Conservation (phyloP, 331 rosid species). For the Pyracantha coccinea region DNA sequence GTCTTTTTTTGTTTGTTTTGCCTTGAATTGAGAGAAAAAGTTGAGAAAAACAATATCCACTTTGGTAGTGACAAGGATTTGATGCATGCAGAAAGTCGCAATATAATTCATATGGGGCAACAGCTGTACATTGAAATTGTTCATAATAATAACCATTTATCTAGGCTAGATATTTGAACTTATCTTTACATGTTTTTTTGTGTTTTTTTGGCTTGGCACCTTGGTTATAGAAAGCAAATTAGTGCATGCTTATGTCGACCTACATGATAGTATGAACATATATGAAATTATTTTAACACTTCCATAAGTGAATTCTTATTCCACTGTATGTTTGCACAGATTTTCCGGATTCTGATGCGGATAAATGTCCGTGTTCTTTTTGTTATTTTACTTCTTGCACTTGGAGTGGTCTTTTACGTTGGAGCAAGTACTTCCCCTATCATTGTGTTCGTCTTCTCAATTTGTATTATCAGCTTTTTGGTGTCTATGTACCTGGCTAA, state of each 20-base stretch:
- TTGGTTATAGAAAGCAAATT: background rate
- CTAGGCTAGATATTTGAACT: background rate
- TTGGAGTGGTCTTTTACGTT: conserved; percentile 72
- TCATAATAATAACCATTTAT: background rate
- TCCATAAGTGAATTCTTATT: background rate
- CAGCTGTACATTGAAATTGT: background rate
- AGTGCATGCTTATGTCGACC: background rate
- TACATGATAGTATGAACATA: background rate
- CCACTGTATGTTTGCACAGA: conserved; percentile 42
- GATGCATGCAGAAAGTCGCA: no score
- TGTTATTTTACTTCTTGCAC: conserved; percentile 52
- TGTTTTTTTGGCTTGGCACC: background rate
- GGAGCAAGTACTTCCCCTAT: conserved; percentile 91
- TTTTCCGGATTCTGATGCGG: conserved; percentile 67
- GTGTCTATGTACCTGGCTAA: conserved; percentile 66
- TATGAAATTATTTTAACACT: background rate
- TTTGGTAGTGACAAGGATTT: background rate
- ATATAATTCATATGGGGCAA: background rate
- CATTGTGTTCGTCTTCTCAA: conserved; percentile 75
- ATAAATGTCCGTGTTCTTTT: conserved; percentile 68
- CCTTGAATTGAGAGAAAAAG: background rate
- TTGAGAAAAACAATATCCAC: background rate
- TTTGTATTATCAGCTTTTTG: conserved; percentile 87
- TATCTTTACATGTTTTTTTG: background rate
- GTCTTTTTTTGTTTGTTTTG: background rate